These are phyloP conservation scores for Dendrostoma leiphaemia DNA, from an alignment of 2,329 filamentous ascomycete genomes.

Conservation along the genomic window DNA sequence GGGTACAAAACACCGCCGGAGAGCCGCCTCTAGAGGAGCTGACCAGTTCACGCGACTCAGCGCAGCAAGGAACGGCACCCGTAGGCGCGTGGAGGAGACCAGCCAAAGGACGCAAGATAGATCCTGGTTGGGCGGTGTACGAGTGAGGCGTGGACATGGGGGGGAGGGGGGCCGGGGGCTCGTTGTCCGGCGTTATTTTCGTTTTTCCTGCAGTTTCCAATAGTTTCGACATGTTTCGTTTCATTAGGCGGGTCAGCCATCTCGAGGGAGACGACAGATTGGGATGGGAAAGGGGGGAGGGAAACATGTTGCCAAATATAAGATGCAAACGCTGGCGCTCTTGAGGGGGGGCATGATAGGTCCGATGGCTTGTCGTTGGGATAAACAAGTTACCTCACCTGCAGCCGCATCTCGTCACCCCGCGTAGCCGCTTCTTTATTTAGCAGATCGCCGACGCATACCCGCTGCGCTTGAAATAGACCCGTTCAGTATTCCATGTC, in stretches of 20 bases:
- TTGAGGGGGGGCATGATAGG: background rate
- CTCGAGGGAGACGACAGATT: background rate
- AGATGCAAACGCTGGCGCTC: background rate
- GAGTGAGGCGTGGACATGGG: background rate
- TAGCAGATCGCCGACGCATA: slow-evolving; percentile 6
- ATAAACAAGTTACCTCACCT: slow-evolving; percentile 19
- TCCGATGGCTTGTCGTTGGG: slow-evolving; percentile 18
- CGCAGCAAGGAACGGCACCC: background rate
- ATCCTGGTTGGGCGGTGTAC: background rate
- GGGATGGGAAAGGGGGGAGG: background rate
- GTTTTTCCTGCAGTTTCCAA: background rate
- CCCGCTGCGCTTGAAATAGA: slow-evolving; percentile 8
- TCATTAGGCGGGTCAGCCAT: no score
- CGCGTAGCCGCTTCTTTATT: slow-evolving; percentile 17
- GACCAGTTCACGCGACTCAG: background rate
- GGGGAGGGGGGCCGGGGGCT: background rate
- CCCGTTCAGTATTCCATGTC: background rate
- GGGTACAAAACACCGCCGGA: background rate
- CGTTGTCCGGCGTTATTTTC: background rate
- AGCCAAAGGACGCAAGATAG: background rate
- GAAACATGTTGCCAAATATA: background rate
- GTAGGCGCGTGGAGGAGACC: slow-evolving; percentile 11
- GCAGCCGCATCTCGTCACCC: slow-evolving; percentile 20
- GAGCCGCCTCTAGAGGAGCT: background rate
- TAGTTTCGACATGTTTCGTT: background rate